phyloP scores from a whole-genome alignment of 2,329 filamentous ascomycete species.

The Aspergillus floridensis region DNA sequence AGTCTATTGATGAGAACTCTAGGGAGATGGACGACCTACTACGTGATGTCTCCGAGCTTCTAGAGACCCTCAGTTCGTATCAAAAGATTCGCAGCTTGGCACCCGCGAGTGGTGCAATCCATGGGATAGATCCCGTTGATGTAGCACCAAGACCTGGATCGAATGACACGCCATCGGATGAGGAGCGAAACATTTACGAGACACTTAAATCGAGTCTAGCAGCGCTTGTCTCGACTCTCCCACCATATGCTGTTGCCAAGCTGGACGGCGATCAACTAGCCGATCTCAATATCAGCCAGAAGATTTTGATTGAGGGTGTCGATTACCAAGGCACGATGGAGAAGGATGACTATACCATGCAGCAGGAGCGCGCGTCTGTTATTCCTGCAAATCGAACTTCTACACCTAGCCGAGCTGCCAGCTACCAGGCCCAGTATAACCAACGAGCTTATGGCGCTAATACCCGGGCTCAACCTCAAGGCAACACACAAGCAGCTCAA shows the following conservation, averaged over 20 bases:
- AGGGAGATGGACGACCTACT: conserved; percentile 53
- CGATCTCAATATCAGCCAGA: conserved; percentile 77
- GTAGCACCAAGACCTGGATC: conserved; percentile 34
- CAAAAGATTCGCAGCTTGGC: conserved; percentile 59
- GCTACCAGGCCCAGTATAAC: conserved; percentile 34
- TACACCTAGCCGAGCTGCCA: conserved; percentile 34
- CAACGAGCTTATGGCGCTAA: conserved; percentile 34
- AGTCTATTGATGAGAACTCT: conserved; percentile 37
- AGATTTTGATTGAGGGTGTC: conserved; percentile 68
- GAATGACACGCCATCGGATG: conserved; percentile 53
- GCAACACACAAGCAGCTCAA: conserved; percentile 29
- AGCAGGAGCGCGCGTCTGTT: conserved; percentile 43
- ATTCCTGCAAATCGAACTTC: conserved; percentile 32
- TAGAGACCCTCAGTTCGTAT: conserved; percentile 62
- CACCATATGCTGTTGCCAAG: conserved; percentile 82
- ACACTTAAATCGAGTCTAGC: conserved; percentile 72
- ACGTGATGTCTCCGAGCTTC: conserved; percentile 57
- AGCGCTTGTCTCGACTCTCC: conserved; percentile 70
- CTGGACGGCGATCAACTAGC: conserved; percentile 82
- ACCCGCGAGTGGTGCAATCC: conserved; percentile 16
- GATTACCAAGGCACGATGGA: conserved; percentile 79
- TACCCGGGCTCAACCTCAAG: conserved; percentile 26
- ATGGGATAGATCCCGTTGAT: conserved; percentile 35
- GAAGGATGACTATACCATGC: conserved; percentile 67
- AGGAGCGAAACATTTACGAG: conserved; percentile 63